phyloP scores from a whole-genome alignment of 768 basidiomycete genomes.

The Pleurotus tuoliensis region DNA sequence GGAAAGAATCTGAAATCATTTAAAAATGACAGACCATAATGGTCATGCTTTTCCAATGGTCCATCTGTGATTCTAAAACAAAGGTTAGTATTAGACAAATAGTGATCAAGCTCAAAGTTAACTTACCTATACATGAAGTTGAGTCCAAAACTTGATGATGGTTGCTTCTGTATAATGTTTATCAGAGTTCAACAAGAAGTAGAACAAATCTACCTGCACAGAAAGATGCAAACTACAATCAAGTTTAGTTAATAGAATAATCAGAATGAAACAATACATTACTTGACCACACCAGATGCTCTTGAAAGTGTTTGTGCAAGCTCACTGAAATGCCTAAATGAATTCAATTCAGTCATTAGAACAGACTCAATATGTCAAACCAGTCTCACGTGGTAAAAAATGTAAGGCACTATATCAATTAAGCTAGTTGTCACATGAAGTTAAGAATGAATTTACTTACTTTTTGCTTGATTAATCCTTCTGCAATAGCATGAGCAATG shows the following conservation, averaged over 20 bases:
- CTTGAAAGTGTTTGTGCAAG: slow-evolving; percentile 70
- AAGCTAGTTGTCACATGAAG: neutral
- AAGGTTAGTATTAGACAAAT: neutral
- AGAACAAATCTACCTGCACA: slow-evolving; percentile 50
- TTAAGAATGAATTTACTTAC: slow-evolving; percentile 32
- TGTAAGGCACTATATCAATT: slow-evolving; percentile 58
- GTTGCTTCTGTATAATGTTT: slow-evolving; percentile 40
- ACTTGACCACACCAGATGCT: slow-evolving; percentile 82
- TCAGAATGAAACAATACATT: slow-evolving; percentile 17
- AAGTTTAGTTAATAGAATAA: neutral
- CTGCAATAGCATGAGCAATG: slow-evolving; percentile 81
- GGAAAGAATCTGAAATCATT: neutral
- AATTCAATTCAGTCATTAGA: neutral
- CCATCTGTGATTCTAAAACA: slow-evolving; percentile 69
- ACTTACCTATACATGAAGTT: slow-evolving; percentile 74
- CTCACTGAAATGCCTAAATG: slow-evolving; percentile 74
- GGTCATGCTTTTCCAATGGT: slow-evolving; percentile 51
- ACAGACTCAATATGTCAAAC: neutral
- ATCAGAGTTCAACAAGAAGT: neutral
- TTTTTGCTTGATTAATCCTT: slow-evolving; percentile 68
- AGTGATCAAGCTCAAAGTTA: too few species aligned
- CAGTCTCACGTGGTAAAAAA: slow-evolving; percentile 82
- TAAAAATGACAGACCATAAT: slow-evolving; percentile 56
- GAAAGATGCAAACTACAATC: slow-evolving; percentile 70
- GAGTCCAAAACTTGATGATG: slow-evolving; percentile 60